Conservation (phyloP, 306 rosid species). For the Lotus japonicus region DNA sequence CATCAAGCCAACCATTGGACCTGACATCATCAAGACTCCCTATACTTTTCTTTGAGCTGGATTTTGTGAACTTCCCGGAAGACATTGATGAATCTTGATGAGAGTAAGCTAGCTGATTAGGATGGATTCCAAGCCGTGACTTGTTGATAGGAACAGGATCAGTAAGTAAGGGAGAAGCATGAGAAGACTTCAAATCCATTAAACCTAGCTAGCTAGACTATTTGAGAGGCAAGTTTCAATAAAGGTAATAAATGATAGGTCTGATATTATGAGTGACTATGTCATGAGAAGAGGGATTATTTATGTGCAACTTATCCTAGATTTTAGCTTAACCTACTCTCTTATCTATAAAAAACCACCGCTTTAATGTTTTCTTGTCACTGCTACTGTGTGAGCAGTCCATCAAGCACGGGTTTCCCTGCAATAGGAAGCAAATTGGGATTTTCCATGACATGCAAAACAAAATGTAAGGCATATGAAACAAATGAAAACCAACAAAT, state of each 20-base stretch:
- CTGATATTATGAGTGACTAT: neutral
- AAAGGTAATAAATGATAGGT: neutral
- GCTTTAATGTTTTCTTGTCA: slow-evolving; percentile 78
- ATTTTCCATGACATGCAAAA: neutral
- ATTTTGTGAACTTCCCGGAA: slow-evolving; percentile 41
- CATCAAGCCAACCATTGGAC: slow-evolving; percentile 91
- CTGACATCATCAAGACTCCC: slow-evolving; percentile 71
- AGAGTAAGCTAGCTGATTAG: slow-evolving; percentile 45
- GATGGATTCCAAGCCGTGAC: slow-evolving; percentile 66
- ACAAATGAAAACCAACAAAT: neutral
- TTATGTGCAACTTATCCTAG: neutral
- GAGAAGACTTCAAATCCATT: slow-evolving; percentile 78
- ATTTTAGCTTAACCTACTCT: slow-evolving; percentile 57
- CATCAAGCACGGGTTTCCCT: slow-evolving; percentile 61
- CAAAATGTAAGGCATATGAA: neutral
- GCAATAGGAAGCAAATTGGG: slow-evolving; percentile 13
- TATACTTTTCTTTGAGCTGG: slow-evolving; percentile 51
- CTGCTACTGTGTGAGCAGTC: slow-evolving; percentile 62
- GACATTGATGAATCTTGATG: slow-evolving; percentile 58
- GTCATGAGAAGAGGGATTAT: slow-evolving; percentile 2
- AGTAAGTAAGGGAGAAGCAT: slow-evolving; percentile 57
- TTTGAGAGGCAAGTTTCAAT: neutral
- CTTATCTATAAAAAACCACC: slow-evolving; percentile 93
- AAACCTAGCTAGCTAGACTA: slow-evolving; percentile 19
- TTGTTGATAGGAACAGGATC: slow-evolving; percentile 69